These are phyloP conservation scores for Rhodocollybia butyracea DNA, from an alignment of 768 basidiomycete genomes.

Conservation along the genomic window DNA sequence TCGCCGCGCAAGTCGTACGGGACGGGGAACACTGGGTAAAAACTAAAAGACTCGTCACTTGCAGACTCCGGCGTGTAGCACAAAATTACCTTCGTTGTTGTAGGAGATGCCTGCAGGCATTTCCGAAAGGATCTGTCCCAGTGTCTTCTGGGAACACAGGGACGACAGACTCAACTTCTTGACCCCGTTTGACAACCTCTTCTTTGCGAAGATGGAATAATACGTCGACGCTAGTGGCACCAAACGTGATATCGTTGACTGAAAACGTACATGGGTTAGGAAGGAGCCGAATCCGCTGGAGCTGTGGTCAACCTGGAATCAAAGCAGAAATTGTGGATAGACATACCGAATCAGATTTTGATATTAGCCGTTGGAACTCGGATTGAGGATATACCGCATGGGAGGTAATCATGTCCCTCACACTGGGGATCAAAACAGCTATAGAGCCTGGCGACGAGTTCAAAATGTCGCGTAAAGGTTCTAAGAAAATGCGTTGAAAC, in stretches of 20 bases:
- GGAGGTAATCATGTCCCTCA: slow-evolving; percentile 74
- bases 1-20: slow-evolving; percentile 72
- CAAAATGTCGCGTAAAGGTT: slow-evolving; percentile 55
- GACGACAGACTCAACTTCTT: slow-evolving; percentile 52
- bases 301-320: neutral
- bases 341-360: slow-evolving; percentile 51
- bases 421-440: slow-evolving; percentile 77
- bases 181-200: slow-evolving; percentile 67
- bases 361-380: slow-evolving; percentile 44
- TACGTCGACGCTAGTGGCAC: slow-evolving; percentile 78
- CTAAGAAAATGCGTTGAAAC: slow-evolving; percentile 63
- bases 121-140: slow-evolving; percentile 72
- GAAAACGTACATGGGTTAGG: slow-evolving; percentile 87
- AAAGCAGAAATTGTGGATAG: neutral
- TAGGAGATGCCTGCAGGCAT: slow-evolving; percentile 74
- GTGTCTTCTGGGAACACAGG: slow-evolving; percentile 38
- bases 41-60: slow-evolving; percentile 42
- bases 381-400: slow-evolving; percentile 87
- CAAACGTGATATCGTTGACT: slow-evolving; percentile 83
- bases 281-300: slow-evolving; percentile 71
- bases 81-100: slow-evolving; percentile 76
- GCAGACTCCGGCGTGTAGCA: neutral
- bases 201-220: slow-evolving; percentile 88
- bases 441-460: slow-evolving; percentile 62
- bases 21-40: slow-evolving; percentile 92